Evolutionary conservation across 2,329 filamentous ascomycete genomes (phyloP).

Genomic region (Ascochyta clinopodiicola): DNA sequence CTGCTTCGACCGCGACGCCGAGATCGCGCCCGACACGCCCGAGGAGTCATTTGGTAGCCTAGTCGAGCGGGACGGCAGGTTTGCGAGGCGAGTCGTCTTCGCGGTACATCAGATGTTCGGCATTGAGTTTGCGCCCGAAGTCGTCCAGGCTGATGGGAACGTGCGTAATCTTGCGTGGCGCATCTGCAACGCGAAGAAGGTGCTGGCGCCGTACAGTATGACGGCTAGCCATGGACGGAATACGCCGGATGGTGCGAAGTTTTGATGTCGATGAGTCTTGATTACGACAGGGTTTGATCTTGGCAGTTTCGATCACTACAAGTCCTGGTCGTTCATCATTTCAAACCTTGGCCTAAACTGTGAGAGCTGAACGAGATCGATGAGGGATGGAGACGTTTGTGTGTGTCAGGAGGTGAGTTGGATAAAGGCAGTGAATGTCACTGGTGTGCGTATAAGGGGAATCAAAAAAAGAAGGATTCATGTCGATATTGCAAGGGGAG

Average conservation of each 20-base stretch:
- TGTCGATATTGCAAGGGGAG: too few relatives aligned
- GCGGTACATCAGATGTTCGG: conserved; percentile 96
- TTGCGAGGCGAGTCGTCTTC: conserved; percentile 87
- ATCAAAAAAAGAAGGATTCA: too few relatives aligned
- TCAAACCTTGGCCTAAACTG: too few relatives aligned
- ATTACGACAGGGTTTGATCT: too few relatives aligned
- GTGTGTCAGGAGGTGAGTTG: too few relatives aligned
- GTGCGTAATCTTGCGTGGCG: conserved; percentile 92
- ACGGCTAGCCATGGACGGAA: conserved; percentile 51
- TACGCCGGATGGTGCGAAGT: conserved; percentile 35
- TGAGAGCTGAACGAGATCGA: too few relatives aligned
- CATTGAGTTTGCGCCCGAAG: conserved; percentile 90
- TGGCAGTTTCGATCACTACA: too few relatives aligned
- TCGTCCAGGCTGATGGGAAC: conserved; percentile 90
- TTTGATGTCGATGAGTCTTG: not conserved
- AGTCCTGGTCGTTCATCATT: too few relatives aligned
- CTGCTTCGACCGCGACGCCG: conserved; percentile 89
- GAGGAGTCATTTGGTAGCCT: conserved; percentile 85
- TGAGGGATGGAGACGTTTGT: too few relatives aligned
- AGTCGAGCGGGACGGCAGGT: conserved; percentile 87
- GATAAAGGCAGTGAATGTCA: too few relatives aligned
- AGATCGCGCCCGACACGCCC: conserved; percentile 81
- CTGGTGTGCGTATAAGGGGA: too few relatives aligned
- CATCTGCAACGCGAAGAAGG: conserved; percentile 94
- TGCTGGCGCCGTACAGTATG: conserved; percentile 67